phyloP scores from a whole-genome alignment of 1,284 basidiomycete species.

The Austroboletus niveus region DNA sequence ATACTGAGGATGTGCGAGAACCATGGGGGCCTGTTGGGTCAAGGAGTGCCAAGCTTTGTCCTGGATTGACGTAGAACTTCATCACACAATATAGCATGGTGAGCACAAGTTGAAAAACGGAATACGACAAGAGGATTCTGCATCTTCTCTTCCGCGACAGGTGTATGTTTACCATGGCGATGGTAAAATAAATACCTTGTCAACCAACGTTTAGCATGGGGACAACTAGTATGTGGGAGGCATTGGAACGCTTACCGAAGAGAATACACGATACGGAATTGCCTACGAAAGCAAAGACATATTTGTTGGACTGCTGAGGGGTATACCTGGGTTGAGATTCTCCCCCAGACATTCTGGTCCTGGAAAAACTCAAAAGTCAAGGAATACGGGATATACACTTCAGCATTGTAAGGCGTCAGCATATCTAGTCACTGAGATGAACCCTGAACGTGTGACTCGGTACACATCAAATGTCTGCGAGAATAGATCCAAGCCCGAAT shows the following conservation, averaged over 20 bases:
- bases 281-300: conserved; percentile 22
- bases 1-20: conserved; percentile 11
- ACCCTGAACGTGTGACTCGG: too few relatives aligned
- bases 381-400: too few relatives aligned
- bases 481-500: too few relatives aligned
- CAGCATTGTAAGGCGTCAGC: too few relatives aligned
- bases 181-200: conserved; percentile 21
- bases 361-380: too few relatives aligned
- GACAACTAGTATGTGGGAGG: background rate
- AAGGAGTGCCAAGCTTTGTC: conserved; percentile 6
- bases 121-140: conserved; percentile 11
- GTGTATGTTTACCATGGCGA: conserved; percentile 13
- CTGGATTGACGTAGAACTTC: conserved; percentile 13
- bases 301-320: conserved; percentile 6
- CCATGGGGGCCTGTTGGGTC: background rate
- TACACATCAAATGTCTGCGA: too few relatives aligned
- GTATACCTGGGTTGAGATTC: background rate
- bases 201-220: background rate
- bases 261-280: conserved; percentile 18
- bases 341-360: conserved; percentile 11
- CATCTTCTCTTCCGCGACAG: conserved; percentile 20
- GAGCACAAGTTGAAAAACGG: conserved; percentile 16
- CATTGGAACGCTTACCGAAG: conserved; percentile 6
- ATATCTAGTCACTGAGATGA: too few relatives aligned
- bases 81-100: conserved; percentile 21